Evolutionary conservation across 2,329 filamentous ascomycete species (phyloP).

Genomic region (Dactylellina haptotyla): DNA sequence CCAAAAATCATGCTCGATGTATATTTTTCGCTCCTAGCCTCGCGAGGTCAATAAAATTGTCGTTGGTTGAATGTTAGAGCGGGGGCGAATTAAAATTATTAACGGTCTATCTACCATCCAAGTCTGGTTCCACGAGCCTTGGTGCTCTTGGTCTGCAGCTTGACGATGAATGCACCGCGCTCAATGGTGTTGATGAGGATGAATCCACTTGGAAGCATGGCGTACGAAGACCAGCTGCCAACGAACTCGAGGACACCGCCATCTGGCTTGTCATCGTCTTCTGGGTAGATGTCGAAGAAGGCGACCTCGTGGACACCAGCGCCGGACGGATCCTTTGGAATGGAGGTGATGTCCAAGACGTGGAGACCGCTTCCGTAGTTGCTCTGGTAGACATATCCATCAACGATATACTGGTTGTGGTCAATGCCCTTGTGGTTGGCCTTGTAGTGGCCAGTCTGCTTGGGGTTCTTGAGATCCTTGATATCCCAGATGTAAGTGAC

Average conservation of each 20-base stretch:
- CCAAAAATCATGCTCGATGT: no score
- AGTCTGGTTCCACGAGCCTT: slow-evolving; percentile 30
- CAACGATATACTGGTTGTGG: slow-evolving; percentile 65
- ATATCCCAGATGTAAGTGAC: slow-evolving; percentile 64
- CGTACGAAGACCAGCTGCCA: slow-evolving; percentile 63
- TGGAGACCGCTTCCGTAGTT: slow-evolving; percentile 64
- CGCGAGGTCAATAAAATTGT: background rate
- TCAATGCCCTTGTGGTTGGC: slow-evolving; percentile 62
- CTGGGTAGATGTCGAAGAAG: slow-evolving; percentile 64
- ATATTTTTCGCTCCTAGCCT: no score
- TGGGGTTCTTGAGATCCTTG: slow-evolving; percentile 61
- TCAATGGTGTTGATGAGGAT: slow-evolving; percentile 67
- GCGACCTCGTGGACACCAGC: slow-evolving; percentile 62
- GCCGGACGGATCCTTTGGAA: slow-evolving; percentile 62
- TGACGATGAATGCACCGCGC: slow-evolving; percentile 62
- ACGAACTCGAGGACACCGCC: slow-evolving; percentile 63
- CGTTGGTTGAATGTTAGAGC: background rate
- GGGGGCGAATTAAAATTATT: background rate
- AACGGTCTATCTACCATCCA: slow-evolving; percentile 28
- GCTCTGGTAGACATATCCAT: slow-evolving; percentile 63
- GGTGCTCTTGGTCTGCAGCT: slow-evolving; percentile 39
- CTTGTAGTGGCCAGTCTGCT: slow-evolving; percentile 63
- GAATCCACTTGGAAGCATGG: slow-evolving; percentile 61
- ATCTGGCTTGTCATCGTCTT: slow-evolving; percentile 61
- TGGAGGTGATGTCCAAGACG: slow-evolving; percentile 62